Conservation (phyloP, 73 alveolate genomes). For the Urostyla sp. region DNA sequence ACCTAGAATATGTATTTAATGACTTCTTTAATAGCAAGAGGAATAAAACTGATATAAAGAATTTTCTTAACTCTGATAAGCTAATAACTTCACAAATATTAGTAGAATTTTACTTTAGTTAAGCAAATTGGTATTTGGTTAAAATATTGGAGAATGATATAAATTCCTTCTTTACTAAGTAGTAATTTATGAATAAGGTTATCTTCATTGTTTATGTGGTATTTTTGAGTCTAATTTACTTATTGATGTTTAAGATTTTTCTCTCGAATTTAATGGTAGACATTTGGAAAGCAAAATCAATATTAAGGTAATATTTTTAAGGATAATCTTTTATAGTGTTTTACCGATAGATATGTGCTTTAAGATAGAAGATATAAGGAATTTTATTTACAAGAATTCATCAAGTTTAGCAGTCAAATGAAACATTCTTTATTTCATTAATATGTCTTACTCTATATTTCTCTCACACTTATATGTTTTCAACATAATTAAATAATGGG, state of each 20-base stretch:
- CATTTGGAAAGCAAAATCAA: constrained; percentile 57
- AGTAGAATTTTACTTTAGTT: not conserved
- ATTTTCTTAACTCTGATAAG: constrained; percentile 1
- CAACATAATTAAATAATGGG: too few species aligned
- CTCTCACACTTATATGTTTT: too few species aligned
- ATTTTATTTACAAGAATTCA: constrained; percentile 42
- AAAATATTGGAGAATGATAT: constrained; percentile 11
- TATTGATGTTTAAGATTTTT: constrained; percentile 46
- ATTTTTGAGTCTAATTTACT: constrained; percentile 13
- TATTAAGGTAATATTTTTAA: constrained; percentile 8
- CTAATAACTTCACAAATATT: not conserved
- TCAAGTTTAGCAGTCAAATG: not conserved
- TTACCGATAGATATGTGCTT: constrained; percentile 56
- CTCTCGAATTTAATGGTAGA: constrained; percentile 41
- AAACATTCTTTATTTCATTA: too few species aligned
- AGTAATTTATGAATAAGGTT: not conserved
- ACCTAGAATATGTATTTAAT: constrained; percentile 13
- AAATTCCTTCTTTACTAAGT: constrained; percentile 1
- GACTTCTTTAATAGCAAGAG: constrained; percentile 23
- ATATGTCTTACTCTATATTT: too few species aligned
- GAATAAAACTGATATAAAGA: not conserved
- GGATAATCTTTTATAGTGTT: constrained; percentile 18
- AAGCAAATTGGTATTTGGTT: constrained; percentile 9
- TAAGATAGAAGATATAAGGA: constrained; percentile 55
- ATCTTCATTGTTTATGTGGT: constrained; percentile 24